phyloP scores from a whole-genome alignment of 2,329 filamentous ascomycete species.

The Anisogramma anomala region DNA sequence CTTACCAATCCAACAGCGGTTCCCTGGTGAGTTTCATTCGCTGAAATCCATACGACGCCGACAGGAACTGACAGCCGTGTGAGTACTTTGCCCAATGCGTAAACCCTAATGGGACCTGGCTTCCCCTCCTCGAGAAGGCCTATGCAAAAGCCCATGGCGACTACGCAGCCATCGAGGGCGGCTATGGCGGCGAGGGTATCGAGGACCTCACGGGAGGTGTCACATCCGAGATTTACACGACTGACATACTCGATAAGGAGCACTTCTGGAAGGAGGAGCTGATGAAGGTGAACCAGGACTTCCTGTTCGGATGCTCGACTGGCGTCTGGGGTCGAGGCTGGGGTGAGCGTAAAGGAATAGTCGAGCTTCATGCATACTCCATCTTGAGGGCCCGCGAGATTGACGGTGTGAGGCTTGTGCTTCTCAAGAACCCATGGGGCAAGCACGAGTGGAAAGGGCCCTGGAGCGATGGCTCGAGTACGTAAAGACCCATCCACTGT shows the following conservation, averaged over 20 bases:
- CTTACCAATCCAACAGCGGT: conserved; percentile 55
- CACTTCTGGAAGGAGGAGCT: conserved; percentile 76
- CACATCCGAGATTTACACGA: conserved; percentile 55
- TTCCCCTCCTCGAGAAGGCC: conserved; percentile 61
- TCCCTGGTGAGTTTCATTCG: conserved; percentile 37
- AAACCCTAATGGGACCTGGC: conserved; percentile 60
- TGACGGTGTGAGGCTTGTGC: conserved; percentile 40
- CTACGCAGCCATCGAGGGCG: conserved; percentile 60
- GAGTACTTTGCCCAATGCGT: conserved; percentile 57
- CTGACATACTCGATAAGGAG: conserved; percentile 66
- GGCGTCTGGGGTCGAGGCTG: conserved; percentile 53
- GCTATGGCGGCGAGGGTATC: conserved; percentile 38
- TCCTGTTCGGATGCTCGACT: conserved; percentile 60
- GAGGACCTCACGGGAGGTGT: conserved; percentile 56
- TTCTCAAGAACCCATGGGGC: conserved; percentile 46
- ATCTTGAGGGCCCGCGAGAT: conserved; percentile 44
- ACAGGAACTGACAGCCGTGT: background rate
- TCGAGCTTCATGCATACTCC: conserved; percentile 48
- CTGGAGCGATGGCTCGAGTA: conserved; percentile 28
- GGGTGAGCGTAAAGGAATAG: conserved; percentile 46
- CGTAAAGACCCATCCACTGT: background rate
- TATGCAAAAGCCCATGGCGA: conserved; percentile 67
- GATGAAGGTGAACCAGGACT: conserved; percentile 67
- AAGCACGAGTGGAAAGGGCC: conserved; percentile 50
- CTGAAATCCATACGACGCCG: too few relatives aligned